Conservation (phyloP, 495 filamentous ascomycete species). For the Xylaria bambusicola region DNA sequence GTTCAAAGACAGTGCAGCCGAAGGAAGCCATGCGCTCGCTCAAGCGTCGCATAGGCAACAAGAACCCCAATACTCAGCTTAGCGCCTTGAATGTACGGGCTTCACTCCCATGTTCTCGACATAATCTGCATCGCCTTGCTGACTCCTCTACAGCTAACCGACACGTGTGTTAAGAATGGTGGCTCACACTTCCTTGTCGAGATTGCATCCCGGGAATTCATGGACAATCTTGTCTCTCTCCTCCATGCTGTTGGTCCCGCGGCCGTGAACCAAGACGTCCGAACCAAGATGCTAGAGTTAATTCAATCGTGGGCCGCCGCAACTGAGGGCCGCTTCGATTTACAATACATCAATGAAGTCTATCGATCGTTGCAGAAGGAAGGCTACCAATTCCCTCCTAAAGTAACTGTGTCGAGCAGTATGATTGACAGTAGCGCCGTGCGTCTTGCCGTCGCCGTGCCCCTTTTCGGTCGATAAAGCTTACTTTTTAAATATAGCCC, state of each 20-base stretch:
- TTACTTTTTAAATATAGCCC: constrained; percentile 58
- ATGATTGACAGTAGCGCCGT: constrained; percentile 98
- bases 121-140: constrained; percentile 13
- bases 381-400: constrained; percentile 87
- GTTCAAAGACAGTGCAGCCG: constrained; percentile 93
- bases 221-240: constrained; percentile 93
- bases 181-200: constrained; percentile 94
- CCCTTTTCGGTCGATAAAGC: constrained; percentile 13
- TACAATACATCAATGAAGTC: constrained; percentile 83
- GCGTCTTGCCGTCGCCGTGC: constrained; percentile 40
- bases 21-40: constrained; percentile 97
- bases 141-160: constrained; percentile 67
- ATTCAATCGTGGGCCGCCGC: constrained; percentile 93
- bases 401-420: constrained; percentile 80
- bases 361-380: constrained; percentile 81
- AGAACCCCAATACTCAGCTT: constrained; percentile 94
- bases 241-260: constrained; percentile 76
- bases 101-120: background rate
- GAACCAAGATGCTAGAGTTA: constrained; percentile 84
- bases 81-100: constrained; percentile 79
- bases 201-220: constrained; percentile 94
- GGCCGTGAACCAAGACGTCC: constrained; percentile 80
- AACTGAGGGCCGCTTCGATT: constrained; percentile 79
- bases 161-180: constrained; percentile 98
- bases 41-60: constrained; percentile 90